Evolutionary conservation across 2,329 filamentous ascomycete genomes (phyloP).

Genomic region (Xylaria sp.): DNA sequence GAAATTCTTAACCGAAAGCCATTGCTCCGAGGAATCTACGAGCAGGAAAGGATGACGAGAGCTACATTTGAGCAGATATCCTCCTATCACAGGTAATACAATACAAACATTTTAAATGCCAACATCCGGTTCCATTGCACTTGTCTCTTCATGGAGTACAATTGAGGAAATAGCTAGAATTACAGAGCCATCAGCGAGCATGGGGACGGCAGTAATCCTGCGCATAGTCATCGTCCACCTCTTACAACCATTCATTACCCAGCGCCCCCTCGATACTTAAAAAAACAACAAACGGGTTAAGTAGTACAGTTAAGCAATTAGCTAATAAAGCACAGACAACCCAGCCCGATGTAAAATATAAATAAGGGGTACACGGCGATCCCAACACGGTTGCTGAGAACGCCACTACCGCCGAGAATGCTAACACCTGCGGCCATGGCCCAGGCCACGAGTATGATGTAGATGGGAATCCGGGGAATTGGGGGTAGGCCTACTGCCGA

Average conservation of each 20-base stretch:
- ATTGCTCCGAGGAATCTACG: not conserved
- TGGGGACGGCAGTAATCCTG: not conserved
- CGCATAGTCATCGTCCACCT: not conserved
- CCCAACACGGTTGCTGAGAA: slow-evolving; percentile 92
- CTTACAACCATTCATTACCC: not conserved
- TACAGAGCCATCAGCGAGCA: slow-evolving; percentile 19
- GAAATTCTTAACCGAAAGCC: not conserved
- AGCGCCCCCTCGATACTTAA: slow-evolving; percentile 4
- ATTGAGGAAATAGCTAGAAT: slow-evolving; percentile 21
- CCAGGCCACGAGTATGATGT: slow-evolving; percentile 88
- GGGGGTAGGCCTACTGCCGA: slow-evolving; percentile 83
- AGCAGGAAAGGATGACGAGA: not conserved
- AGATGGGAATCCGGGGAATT: slow-evolving; percentile 88
- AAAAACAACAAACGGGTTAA: not conserved
- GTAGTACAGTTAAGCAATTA: slow-evolving; percentile 56
- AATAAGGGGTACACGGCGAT: slow-evolving; percentile 95
- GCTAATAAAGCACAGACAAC: slow-evolving; percentile 97
- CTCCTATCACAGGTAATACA: slow-evolving; percentile 1
- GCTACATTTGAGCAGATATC: not conserved
- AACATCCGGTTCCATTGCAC: slow-evolving; percentile 13
- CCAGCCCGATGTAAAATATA: slow-evolving; percentile 92
- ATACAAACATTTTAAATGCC: slow-evolving; percentile 15
- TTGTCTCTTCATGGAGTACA: not conserved
- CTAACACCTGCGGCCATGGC: slow-evolving; percentile 94
- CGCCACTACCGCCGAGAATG: slow-evolving; percentile 93